These are phyloP conservation scores for Phaffia australis DNA, from an alignment of 768 basidiomycete genomes.

Conservation along the genomic window DNA sequence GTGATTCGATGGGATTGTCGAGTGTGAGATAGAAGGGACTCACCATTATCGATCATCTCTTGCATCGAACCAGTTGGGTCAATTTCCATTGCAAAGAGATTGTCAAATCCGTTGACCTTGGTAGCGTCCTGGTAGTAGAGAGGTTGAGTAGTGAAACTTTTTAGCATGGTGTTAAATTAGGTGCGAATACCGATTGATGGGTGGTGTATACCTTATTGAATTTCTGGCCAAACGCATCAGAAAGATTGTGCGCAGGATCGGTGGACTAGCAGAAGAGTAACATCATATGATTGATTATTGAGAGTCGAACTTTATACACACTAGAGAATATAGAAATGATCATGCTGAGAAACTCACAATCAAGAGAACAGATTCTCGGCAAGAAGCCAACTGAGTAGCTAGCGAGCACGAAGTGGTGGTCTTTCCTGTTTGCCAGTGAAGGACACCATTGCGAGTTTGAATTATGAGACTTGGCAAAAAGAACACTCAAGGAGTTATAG, in stretches of 20 bases:
- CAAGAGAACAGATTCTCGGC: constrained; percentile 87
- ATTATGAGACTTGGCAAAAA: too few relatives aligned
- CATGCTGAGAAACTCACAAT: constrained; percentile 53
- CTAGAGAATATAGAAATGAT: not conserved
- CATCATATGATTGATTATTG: not conserved
- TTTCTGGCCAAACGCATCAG: constrained; percentile 97
- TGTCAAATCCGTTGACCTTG: constrained; percentile 91
- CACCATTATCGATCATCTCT: constrained; percentile 98
- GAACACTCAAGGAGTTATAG: not conserved
- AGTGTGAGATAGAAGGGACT: constrained; percentile 30
- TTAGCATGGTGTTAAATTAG: too few relatives aligned
- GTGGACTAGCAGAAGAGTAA: constrained; percentile 57
- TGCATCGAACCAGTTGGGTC: constrained; percentile 96
- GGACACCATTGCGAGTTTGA: too few relatives aligned
- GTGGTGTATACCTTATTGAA: constrained; percentile 57
- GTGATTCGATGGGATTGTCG: constrained; percentile 1
- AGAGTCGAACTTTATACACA: not conserved
- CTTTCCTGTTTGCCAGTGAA: constrained; percentile 54
- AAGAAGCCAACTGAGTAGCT: constrained; percentile 86
- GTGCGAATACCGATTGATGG: too few relatives aligned
- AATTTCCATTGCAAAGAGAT: constrained; percentile 98
- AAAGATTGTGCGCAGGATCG: constrained; percentile 98
- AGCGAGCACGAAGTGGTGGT: constrained; percentile 96
- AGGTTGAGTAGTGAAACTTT: too few relatives aligned
- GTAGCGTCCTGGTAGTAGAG: constrained; percentile 61